A percentile compares a stretch with the other conserved stretches of the same genome.
Conservation (phyloP, 75 land plant genomes). For the Pseudotsuga menziesii region DNA sequence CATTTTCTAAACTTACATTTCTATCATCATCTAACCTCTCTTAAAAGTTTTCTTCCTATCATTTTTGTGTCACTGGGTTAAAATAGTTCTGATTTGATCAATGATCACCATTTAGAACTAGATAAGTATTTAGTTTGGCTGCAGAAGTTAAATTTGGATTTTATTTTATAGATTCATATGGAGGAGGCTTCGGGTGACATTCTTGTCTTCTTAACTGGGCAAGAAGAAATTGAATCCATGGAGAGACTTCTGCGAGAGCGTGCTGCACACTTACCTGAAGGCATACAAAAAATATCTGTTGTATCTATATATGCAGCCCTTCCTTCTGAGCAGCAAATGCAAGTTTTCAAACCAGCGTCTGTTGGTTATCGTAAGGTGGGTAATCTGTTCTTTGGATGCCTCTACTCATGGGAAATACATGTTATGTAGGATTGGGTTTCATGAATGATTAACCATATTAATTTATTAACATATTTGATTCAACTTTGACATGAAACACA, state of each 20-base stretch:
- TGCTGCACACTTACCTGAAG: slow-evolving; percentile 49
- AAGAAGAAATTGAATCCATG: slow-evolving; percentile 96
- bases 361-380: slow-evolving; percentile 76
- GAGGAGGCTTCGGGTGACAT: slow-evolving; percentile 87
- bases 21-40: neutral
- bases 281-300: slow-evolving; percentile 36
- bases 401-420: slow-evolving; percentile 5
- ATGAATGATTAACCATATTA: neutral
- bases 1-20: neutral
- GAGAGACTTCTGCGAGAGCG: slow-evolving; percentile 71
- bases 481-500: no score
- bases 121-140: neutral
- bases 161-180: slow-evolving; percentile 57
- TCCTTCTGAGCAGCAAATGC: slow-evolving; percentile 94
- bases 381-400: slow-evolving; percentile 4
- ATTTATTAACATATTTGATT: neutral
- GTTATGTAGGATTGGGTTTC: neutral
- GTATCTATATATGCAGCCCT: slow-evolving; percentile 86
- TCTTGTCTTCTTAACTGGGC: slow-evolving; percentile 95
- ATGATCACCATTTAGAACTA: neutral
- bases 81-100: neutral
- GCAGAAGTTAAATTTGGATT: neutral
- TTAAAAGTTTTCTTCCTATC: neutral
- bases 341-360: slow-evolving; percentile 70
- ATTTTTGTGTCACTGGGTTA: neutral